phyloP scores from a whole-genome alignment of 352 stramenopile genomes.

The Phytophthora sansomeana region DNA sequence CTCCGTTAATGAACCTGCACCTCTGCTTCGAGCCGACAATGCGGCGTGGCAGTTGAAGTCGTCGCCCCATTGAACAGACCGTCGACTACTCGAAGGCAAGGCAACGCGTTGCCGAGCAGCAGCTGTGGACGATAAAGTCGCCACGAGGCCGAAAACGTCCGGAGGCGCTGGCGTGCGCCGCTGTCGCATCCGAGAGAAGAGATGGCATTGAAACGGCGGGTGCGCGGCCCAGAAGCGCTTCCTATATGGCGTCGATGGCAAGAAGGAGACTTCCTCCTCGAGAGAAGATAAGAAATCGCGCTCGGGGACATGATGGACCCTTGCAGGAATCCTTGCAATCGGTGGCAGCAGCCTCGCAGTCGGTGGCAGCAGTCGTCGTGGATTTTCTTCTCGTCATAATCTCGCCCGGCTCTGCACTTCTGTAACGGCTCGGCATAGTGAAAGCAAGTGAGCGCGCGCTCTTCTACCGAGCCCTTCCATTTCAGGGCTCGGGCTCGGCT shows the following conservation, averaged over 20 bases:
- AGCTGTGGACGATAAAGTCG: conserved; percentile 3
- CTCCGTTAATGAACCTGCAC: not conserved
- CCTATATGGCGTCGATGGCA: no score
- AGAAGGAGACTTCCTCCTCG: no score
- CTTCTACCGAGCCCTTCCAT: conserved; percentile 4
- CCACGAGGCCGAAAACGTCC: conserved; percentile 10
- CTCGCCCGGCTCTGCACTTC: no score
- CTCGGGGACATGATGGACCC: no score
- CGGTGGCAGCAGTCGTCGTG: not conserved
- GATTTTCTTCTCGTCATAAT: conserved; percentile 3
- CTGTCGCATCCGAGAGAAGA: conserved; percentile 24
- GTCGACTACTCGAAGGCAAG: conserved; percentile 25
- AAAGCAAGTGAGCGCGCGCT: conserved; percentile 7
- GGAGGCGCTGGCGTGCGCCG: conserved; percentile 26
- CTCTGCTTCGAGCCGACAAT: not conserved
- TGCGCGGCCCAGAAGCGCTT: no score
- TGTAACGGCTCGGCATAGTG: conserved; percentile 6
- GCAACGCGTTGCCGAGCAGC: not conserved
- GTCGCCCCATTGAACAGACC: conserved; percentile 23
- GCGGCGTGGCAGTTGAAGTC: conserved; percentile 37
- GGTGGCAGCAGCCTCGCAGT: no score
- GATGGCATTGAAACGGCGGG: not conserved
- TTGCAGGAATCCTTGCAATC: no score
- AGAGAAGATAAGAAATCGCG: no score
- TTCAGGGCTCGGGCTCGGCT: not conserved